Evolutionary conservation across 1,284 basidiomycete genomes (phyloP).

Genomic region (Malassezia psittaci): DNA sequence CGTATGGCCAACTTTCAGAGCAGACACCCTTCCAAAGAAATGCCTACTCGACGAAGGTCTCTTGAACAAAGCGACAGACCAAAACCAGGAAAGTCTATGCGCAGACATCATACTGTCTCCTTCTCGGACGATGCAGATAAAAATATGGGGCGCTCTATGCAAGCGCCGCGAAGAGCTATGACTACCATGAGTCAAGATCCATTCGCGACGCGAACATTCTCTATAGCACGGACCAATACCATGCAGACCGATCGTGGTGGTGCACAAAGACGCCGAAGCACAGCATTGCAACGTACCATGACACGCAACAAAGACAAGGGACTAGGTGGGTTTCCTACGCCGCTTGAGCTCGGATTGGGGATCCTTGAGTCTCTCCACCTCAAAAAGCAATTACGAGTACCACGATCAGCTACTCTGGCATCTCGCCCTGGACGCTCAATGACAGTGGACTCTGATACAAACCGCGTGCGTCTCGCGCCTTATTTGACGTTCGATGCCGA

Average conservation of each 20-base stretch:
- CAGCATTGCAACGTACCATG: constrained; percentile 29
- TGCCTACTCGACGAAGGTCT: background rate
- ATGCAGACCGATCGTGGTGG: background rate
- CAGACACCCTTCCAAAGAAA: background rate
- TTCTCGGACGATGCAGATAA: background rate
- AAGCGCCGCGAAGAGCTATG: background rate
- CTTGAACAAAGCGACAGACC: background rate
- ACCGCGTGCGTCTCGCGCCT: constrained; percentile 52
- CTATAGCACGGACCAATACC: background rate
- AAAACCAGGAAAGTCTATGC: background rate
- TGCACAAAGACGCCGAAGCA: background rate
- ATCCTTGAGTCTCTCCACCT: constrained; percentile 50
- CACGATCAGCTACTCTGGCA: constrained; percentile 59
- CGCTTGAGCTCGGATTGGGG: background rate
- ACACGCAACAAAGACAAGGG: constrained; percentile 5
- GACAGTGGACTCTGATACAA: background rate
- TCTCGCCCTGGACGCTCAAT: constrained; percentile 25
- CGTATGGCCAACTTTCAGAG: no score
- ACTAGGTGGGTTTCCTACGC: constrained; percentile 10
- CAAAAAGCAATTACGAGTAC: constrained; percentile 54
- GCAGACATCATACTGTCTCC: background rate
- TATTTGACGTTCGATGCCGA: constrained; percentile 69
- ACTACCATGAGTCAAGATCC: background rate
- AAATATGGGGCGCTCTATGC: background rate
- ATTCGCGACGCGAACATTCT: background rate